A percentile compares a stretch with the other conserved stretches of the same genome.
Conservation (phyloP, 805 yeast species). For the Debaryomyces maramus region DNA sequence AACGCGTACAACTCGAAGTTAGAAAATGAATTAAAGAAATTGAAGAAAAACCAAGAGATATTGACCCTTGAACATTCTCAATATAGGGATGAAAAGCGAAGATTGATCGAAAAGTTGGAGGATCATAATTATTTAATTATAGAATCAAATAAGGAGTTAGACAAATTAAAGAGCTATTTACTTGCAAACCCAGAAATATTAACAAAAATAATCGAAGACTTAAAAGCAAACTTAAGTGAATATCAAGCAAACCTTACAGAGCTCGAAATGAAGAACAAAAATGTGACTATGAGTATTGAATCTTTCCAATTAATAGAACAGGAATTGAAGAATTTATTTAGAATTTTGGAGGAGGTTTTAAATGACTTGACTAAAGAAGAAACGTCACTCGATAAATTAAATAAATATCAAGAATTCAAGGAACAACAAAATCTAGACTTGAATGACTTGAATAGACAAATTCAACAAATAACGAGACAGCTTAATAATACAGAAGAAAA, state of each 20-base stretch:
- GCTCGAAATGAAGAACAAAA: constrained; percentile 47
- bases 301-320: constrained; percentile 49
- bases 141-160: constrained; percentile 59
- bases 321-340: constrained; percentile 44
- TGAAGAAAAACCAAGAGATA: constrained; percentile 62
- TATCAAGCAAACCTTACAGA: constrained; percentile 23
- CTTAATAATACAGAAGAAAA: constrained; percentile 50
- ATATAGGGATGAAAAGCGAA: constrained; percentile 63
- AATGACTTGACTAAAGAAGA: constrained; percentile 47
- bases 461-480: constrained; percentile 51
- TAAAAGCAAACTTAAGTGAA: constrained; percentile 45
- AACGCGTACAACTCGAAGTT: constrained; percentile 51
- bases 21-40: constrained; percentile 59
- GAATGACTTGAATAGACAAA: constrained; percentile 43
- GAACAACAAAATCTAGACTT: constrained; percentile 38
- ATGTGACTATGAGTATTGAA: constrained; percentile 54
- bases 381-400: constrained; percentile 36
- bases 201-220: constrained; percentile 51
- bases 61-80: constrained; percentile 60
- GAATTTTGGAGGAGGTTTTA: constrained; percentile 52
- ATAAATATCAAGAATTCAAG: constrained; percentile 40
- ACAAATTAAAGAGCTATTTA: constrained; percentile 58
- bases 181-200: constrained; percentile 60
- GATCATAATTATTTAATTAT: constrained; percentile 56
- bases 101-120: constrained; percentile 58